These are phyloP conservation scores for Saccharomycopsis olivae DNA, from an alignment of 805 yeast genomes.

Conservation along the genomic window DNA sequence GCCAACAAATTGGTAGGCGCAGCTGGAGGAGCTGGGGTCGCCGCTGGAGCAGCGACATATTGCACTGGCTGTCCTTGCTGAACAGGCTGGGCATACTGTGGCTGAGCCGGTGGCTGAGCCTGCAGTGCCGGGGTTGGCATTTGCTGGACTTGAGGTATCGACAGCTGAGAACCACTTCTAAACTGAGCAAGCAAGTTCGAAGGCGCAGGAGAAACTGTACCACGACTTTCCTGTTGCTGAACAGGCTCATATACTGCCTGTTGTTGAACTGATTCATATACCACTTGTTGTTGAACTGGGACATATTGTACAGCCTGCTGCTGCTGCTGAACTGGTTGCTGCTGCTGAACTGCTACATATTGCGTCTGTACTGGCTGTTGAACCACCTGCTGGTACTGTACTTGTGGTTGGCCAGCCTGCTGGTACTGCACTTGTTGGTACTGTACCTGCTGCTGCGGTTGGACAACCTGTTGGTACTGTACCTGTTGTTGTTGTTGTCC, in stretches of 20 bases:
- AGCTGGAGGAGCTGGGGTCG: constrained; percentile 3
- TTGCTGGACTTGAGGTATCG: too few species aligned
- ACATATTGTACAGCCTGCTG: background rate
- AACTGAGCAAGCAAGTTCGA: too few species aligned
- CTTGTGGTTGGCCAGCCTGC: constrained; percentile 6
- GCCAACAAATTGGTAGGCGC: too few species aligned
- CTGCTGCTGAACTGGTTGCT: background rate
- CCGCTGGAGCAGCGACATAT: background rate
- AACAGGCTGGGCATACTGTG: background rate
- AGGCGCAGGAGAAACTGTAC: too few species aligned
- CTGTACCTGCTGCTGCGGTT: constrained; percentile 6
- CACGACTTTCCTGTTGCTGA: too few species aligned
- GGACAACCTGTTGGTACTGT: constrained; percentile 1
- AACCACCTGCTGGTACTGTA: background rate
- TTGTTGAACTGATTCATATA: too few species aligned
- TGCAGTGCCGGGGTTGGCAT: too few species aligned
- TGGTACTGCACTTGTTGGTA: constrained; percentile 11
- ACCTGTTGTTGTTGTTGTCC: constrained; percentile 1
- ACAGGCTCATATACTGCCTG: too few species aligned
- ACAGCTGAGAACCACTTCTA: too few species aligned
- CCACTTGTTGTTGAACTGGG: too few species aligned
- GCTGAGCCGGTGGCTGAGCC: constrained; percentile 1
- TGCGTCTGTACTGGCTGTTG: constrained; percentile 3
- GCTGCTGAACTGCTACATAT: background rate
- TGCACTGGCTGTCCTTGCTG: background rate